A percentile compares a stretch with the other conserved stretches of the same genome.
phyloP scores from a whole-genome alignment of 257 asterid genomes.

The Lithospermum erythrorhizon region DNA sequence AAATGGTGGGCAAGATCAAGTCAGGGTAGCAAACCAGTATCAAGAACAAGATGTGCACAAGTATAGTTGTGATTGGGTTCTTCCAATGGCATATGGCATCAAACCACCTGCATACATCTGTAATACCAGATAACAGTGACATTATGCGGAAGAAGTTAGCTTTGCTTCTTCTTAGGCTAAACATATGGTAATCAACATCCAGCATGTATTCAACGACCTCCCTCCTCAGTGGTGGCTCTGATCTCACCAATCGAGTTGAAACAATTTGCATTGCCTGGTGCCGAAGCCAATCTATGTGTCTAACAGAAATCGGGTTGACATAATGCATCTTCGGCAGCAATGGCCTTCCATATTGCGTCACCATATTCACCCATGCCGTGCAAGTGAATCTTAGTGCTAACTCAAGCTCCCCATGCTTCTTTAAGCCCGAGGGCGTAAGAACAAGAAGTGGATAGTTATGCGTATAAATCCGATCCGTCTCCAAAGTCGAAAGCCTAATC shows the following conservation, averaged over 20 bases:
- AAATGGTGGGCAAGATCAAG: slow-evolving; percentile 65
- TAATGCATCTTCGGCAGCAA: slow-evolving; percentile 92
- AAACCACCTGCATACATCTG: slow-evolving; percentile 46
- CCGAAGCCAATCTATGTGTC: slow-evolving; percentile 76
- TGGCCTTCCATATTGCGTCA: slow-evolving; percentile 74
- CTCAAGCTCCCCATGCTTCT: slow-evolving; percentile 83
- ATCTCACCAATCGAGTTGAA: slow-evolving; percentile 42
- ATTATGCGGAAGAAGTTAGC: slow-evolving; percentile 71
- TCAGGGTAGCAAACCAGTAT: slow-evolving; percentile 76
- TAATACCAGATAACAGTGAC: slow-evolving; percentile 44
- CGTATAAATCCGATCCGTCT: slow-evolving; percentile 64
- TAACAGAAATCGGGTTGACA: slow-evolving; percentile 63
- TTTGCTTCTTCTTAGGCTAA: slow-evolving; percentile 80
- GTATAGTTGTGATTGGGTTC: slow-evolving; percentile 68
- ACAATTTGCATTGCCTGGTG: slow-evolving; percentile 72
- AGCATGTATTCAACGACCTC: slow-evolving; percentile 79
- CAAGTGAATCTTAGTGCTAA: slow-evolving; percentile 82
- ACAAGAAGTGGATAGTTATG: slow-evolving; percentile 73
- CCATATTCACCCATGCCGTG: slow-evolving; percentile 76
- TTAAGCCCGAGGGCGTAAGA: slow-evolving; percentile 61
- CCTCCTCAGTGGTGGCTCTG: slow-evolving; percentile 79
- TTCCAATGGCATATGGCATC: slow-evolving; percentile 62
- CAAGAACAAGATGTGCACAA: slow-evolving; percentile 64
- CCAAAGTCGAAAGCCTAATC: slow-evolving; percentile 75
- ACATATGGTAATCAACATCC: slow-evolving; percentile 70